Base-by-base conservation (phyloP, 169 alveolate species). In the Theileria orientalis region DNA sequence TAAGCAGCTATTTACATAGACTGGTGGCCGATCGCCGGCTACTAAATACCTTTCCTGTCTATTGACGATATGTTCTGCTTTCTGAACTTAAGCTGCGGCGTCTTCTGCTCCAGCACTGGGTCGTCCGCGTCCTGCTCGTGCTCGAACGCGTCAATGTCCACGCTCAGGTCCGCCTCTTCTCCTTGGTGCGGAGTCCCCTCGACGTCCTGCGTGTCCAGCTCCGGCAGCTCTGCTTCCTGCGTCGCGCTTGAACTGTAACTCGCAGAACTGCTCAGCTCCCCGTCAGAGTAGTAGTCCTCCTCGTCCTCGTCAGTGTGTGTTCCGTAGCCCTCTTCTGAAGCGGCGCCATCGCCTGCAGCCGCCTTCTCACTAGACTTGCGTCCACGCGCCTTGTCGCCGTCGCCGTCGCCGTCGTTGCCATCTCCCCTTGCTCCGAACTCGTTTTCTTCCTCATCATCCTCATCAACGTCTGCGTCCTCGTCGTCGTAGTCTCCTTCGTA, bases 401-500 rank as follows among this genome's bases (percentile, higher is more conserved):
- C 91, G n/a, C n/a, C n/a, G n/a, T n/a, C n/a, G n/a, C n/a, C n/a
- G n/a, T n/a, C n/a, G n/a, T n/a, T n/a, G n/a, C 14, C 63, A 9
- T 23, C 27, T 23, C 32, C 51, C 47, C 41, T 21, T 49, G 29
- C 62, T 29, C 54, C 61, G 23, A 41, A 13, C 54, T 44, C 44
- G 35, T 73, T 44, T 6, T 75, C 72, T 29, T 64, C 63, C 30
- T 70, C 69, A 21, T 14, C 19, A 33, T 42, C 62, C 60, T 33
- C 32, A 59, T 67, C 27, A 47, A 30, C 21, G 16, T 62, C 76
- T 62, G 76, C 14, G 41, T 29, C 47, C 23, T 29, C 33, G n/a
- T 6, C 91, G 19, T 70, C 92, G 25, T 73, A 62, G 37, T 76
- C 92, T 40, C 85, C 94, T 3, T 92, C 94, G 44, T 79, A 91